Conservation (phyloP, 306 rosid genomes). For the Malus asiatica region DNA sequence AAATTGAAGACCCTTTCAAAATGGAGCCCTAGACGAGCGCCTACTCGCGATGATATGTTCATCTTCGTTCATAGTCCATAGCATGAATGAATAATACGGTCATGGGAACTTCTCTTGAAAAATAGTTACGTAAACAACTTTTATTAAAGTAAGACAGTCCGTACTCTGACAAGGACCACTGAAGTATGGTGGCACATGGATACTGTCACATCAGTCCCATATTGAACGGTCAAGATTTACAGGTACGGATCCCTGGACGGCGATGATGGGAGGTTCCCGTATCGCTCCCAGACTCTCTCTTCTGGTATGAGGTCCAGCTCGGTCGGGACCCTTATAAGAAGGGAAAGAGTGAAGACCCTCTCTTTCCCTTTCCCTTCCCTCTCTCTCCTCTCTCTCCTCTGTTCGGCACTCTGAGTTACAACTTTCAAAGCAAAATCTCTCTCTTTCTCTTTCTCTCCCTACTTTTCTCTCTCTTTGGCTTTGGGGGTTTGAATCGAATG, state of each 20-base stretch:
- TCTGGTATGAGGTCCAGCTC: conserved; percentile 52
- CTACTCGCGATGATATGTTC: too few species aligned
- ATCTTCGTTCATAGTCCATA: too few species aligned
- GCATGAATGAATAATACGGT: background rate
- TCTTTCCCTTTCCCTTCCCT: conserved; percentile 14
- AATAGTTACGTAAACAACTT: background rate
- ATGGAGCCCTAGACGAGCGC: too few species aligned
- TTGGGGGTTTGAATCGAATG: conserved; percentile 27
- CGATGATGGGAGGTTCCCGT: conserved; percentile 11
- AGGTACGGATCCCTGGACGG: conserved; percentile 50
- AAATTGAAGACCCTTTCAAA: too few species aligned
- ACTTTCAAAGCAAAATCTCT: conserved; percentile 27
- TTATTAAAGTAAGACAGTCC: conserved; percentile 24
- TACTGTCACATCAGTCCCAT: conserved; percentile 59
- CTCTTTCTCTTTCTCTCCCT: background rate
- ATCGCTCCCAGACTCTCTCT: conserved; percentile 32
- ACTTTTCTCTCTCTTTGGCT: conserved; percentile 16
- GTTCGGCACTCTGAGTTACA: conserved; percentile 23
- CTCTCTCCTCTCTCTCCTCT: conserved; percentile 9
- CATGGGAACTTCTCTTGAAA: background rate
- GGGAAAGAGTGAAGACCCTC: conserved; percentile 32
- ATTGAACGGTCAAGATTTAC: conserved; percentile 22
- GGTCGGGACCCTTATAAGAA: conserved; percentile 62
- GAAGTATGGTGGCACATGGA: conserved; percentile 94
- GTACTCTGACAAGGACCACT: conserved; percentile 88